A percentile compares a stretch with the other conserved stretches of the same genome.
phyloP scores from a whole-genome alignment of 169 alveolate genomes.

The Cystoisospora suis region DNA sequence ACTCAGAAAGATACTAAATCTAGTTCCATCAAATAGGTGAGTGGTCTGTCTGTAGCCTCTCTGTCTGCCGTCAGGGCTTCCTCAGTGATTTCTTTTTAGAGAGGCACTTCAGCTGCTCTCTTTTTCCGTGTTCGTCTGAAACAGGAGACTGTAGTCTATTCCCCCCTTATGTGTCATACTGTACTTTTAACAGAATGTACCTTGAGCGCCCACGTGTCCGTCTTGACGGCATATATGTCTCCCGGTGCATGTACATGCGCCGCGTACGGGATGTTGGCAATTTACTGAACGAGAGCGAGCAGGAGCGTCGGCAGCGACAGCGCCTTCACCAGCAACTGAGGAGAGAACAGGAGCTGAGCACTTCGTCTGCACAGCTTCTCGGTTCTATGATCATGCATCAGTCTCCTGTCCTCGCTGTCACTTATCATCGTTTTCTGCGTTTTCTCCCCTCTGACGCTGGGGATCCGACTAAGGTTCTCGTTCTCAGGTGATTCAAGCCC shows the following conservation, averaged over 20 bases:
- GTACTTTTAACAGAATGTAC: neutral
- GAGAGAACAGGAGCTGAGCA: slow-evolving; percentile 39
- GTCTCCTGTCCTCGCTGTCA: slow-evolving; percentile 43
- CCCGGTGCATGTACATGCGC: slow-evolving; percentile 36
- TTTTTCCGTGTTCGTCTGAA: neutral
- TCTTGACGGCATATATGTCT: slow-evolving; percentile 46
- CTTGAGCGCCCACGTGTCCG: slow-evolving; percentile 42
- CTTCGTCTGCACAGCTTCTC: neutral
- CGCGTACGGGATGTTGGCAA: slow-evolving; percentile 46
- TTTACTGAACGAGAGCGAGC: slow-evolving; percentile 24
- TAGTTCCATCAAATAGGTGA: too few relatives aligned
- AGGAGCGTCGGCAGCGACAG: slow-evolving; percentile 19
- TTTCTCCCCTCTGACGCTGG: slow-evolving; percentile 10
- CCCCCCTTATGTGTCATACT: neutral
- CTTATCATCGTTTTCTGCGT: slow-evolving; percentile 39
- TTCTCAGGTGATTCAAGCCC: slow-evolving; percentile 25
- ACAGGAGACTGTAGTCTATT: too few relatives aligned
- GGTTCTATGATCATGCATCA: neutral
- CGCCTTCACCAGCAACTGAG: slow-evolving; percentile 50
- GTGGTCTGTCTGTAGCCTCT: neutral
- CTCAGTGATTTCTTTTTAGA: neutral
- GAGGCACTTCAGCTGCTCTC: neutral
- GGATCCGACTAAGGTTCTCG: slow-evolving; percentile 17
- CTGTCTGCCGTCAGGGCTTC: neutral
- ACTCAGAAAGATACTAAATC: too few relatives aligned